Conservation (phyloP, 345 rosid genomes). For the Sonneratia alba region DNA sequence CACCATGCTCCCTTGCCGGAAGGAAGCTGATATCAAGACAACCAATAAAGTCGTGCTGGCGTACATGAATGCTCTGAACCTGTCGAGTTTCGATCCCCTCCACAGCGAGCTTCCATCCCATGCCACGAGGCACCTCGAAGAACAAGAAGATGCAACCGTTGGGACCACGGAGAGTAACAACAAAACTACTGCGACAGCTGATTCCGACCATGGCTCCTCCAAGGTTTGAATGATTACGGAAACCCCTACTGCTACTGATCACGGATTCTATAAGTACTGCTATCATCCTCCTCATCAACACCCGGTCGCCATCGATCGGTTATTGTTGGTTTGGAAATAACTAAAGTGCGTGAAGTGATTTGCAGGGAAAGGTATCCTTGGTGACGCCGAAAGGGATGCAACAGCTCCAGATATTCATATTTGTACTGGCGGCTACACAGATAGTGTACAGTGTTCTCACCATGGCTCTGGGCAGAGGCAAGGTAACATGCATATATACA, state of each 20-base stretch:
- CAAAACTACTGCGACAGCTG: background rate
- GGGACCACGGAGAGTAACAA: background rate
- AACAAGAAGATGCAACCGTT: background rate
- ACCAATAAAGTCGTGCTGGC: background rate
- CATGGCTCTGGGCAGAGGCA: constrained; percentile 53
- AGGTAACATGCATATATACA: constrained; percentile 24
- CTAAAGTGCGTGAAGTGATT: background rate
- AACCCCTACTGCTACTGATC: background rate
- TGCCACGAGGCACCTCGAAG: background rate
- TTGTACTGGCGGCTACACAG: constrained; percentile 59
- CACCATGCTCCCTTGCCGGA: constrained; percentile 54
- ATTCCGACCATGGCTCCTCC: constrained; percentile 3
- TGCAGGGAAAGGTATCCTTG: constrained; percentile 45
- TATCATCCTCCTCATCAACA: background rate
- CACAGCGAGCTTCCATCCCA: background rate
- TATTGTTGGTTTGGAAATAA: background rate
- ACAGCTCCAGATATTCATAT: constrained; percentile 52
- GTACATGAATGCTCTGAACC: background rate
- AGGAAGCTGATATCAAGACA: background rate
- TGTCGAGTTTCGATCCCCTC: background rate
- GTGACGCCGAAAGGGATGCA: constrained; percentile 50
- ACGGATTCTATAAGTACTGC: background rate
- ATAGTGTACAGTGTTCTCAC: constrained; percentile 47
- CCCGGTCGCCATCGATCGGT: background rate
- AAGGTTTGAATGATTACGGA: background rate